Percentiles rank a stretch among this genome's conserved stretches.
phyloP scores from a whole-genome alignment of 2,329 filamentous ascomycete genomes.

The Phaeoacremonium minimum region DNA sequence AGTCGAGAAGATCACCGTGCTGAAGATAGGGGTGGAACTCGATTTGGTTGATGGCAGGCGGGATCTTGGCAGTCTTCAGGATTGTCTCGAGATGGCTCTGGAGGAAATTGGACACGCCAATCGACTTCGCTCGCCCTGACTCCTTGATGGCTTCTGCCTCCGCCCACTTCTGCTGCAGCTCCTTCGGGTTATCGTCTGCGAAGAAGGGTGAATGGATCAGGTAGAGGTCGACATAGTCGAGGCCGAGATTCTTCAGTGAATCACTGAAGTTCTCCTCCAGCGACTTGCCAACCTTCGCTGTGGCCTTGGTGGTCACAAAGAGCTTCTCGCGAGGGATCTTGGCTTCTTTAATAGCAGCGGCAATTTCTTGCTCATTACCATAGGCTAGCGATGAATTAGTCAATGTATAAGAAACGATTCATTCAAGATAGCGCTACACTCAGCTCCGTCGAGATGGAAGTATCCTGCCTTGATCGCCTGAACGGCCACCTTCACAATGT shows the following conservation, averaged over 20 bases:
- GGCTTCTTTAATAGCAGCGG: conserved; percentile 63
- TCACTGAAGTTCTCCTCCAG: conserved; percentile 48
- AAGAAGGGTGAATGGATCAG: conserved; percentile 57
- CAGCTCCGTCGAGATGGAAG: conserved; percentile 70
- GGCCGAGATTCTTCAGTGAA: conserved; percentile 60
- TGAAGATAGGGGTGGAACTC: conserved; percentile 76
- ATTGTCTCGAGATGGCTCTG: conserved; percentile 50
- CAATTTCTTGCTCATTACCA: conserved; percentile 65
- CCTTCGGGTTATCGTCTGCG: conserved; percentile 36
- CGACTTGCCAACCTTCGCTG: conserved; percentile 26
- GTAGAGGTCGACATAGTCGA: conserved; percentile 72
- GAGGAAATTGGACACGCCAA: conserved; percentile 75
- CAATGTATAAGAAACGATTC: conserved; percentile 8
- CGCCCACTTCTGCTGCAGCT: conserved; percentile 57
- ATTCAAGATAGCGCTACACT: too few species aligned
- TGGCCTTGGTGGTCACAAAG: conserved; percentile 62
- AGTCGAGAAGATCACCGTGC: conserved; percentile 43
- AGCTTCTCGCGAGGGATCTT: conserved; percentile 63
- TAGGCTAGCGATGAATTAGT: conserved; percentile 40
- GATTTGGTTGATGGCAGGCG: conserved; percentile 74
- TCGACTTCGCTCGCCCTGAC: conserved; percentile 61
- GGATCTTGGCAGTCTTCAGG: conserved; percentile 53
- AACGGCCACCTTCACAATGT: conserved; percentile 44
- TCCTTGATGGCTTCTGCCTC: conserved; percentile 62
- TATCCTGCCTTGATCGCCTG: conserved; percentile 67